Base-by-base conservation (phyloP, 768 basidiomycete genomes). In the Cystobasidium tubakii region DNA sequence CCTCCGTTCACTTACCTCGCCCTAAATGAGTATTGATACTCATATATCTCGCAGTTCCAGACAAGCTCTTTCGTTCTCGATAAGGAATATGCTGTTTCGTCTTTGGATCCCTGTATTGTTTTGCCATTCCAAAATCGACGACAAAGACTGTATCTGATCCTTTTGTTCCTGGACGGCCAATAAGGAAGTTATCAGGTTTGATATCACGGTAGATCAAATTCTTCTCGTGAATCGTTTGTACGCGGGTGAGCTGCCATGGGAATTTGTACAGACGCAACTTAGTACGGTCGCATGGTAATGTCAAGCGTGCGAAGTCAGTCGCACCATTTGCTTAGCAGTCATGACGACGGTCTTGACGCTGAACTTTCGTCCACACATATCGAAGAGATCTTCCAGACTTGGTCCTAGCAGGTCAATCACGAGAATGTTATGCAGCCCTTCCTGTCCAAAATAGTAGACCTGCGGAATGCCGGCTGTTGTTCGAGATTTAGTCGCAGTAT, bases 41-140 rank as follows among this genome's bases (percentile, higher is more conserved):
- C 96, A 99, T 99, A 85, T 99, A 99, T 62, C 96, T 88, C 43
- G 96, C 96, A 19, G 96, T 99, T 19, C 96, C 96, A 79, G 90
- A 91, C 69, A 99, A 84, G 81, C 90, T 92, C 85, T 99, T 99
- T 78, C 95, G 87, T 84, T 99, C 96, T 75, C 96, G 87, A 82
- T 99, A 99, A 66, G 96, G 96, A 75, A 99, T 99, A 82, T 99
- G 96, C 81, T 98, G 95, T 82, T 96, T 96, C 75, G 94, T 94
- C 84, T 95, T 98, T 13, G 96, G 96, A 82, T 99, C 96, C 67
- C 96, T 89, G 80, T 97, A 99, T 82, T 98, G 95, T 83, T 98
- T 98, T 31, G 96, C 96, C 96, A 99, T 98, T 54, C 96, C 96
- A 80, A 99, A 98, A 82, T 99, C 96, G 71, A 99, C 94, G 19